Evolutionary conservation across 176 grass and related monocot species (phyloP).

Genomic region (Rhynchospora pubera): DNA sequence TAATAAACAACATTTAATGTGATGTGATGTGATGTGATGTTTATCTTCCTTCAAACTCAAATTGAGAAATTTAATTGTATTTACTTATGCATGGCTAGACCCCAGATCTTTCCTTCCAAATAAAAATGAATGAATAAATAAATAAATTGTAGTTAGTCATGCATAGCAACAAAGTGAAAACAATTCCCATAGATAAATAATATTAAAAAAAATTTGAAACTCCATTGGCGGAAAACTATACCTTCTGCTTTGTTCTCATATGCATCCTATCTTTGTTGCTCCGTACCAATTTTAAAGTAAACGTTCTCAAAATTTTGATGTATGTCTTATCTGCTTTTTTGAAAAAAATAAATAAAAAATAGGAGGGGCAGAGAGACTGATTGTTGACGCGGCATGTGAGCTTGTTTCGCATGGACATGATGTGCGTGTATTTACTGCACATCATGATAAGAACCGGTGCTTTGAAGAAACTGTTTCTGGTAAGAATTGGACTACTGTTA

Average conservation of each 20-base stretch:
- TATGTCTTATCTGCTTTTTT: neutral
- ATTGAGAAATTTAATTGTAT: neutral
- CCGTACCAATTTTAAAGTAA: no score
- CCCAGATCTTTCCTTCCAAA: no score
- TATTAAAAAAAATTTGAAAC: neutral
- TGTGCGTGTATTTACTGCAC: slow-evolving; percentile 87
- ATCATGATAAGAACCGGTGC: slow-evolving; percentile 85
- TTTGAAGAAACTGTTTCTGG: slow-evolving; percentile 92
- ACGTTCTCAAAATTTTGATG: neutral
- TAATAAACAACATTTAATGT: no score
- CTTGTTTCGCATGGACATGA: slow-evolving; percentile 63
- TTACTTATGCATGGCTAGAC: no score
- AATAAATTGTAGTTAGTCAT: no score
- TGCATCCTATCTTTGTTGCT: neutral
- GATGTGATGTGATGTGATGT: no score
- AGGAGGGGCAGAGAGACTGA: slow-evolving; percentile 95
- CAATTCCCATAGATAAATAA: neutral
- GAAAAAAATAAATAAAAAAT: no score
- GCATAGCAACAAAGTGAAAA: no score
- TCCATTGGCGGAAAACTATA: no score
- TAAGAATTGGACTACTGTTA: slow-evolving; percentile 19
- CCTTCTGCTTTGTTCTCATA: no score
- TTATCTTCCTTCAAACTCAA: neutral
- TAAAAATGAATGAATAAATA: no score
- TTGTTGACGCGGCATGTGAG: slow-evolving; percentile 81